Conservation (phyloP, 148 eudicot species). For the Rhododendron williamsianum region DNA sequence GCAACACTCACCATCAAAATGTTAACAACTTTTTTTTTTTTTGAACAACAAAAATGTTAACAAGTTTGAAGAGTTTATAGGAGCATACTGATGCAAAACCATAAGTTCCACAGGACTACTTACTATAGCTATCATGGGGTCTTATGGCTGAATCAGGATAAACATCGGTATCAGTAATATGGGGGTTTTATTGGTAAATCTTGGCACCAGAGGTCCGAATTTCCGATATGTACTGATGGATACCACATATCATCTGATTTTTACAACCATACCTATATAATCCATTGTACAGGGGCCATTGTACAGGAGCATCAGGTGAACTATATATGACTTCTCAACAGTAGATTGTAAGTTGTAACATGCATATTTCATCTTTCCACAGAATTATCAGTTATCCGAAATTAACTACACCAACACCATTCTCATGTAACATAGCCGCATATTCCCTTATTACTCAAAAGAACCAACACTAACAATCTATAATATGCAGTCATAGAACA, state of each 20-base stretch:
- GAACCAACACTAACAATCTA: not conserved
- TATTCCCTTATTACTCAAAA: not conserved
- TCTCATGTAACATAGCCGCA: not conserved
- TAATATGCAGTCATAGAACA: not conserved
- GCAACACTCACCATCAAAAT: constrained; percentile 17
- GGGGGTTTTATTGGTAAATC: not conserved
- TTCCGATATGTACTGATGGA: not conserved
- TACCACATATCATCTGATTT: not conserved
- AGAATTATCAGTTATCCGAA: not conserved
- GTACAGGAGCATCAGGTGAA: not conserved
- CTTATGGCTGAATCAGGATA: not conserved
- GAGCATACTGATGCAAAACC: not conserved
- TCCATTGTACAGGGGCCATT: no score
- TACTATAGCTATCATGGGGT: not conserved
- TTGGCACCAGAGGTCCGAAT: not conserved
- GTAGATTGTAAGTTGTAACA: not conserved
- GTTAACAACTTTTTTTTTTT: no score
- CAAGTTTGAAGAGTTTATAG: constrained; percentile 4
- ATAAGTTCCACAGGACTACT: not conserved
- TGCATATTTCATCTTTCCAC: not conserved
- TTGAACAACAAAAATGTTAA: not conserved
- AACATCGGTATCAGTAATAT: not conserved
- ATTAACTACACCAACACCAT: not conserved
- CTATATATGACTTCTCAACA: not conserved
- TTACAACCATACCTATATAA: not conserved